A percentile compares a stretch with the other conserved stretches of the same genome.
Evolutionary conservation across 2,329 filamentous ascomycete genomes (phyloP).

Genomic region (Sporothrix protearum): DNA sequence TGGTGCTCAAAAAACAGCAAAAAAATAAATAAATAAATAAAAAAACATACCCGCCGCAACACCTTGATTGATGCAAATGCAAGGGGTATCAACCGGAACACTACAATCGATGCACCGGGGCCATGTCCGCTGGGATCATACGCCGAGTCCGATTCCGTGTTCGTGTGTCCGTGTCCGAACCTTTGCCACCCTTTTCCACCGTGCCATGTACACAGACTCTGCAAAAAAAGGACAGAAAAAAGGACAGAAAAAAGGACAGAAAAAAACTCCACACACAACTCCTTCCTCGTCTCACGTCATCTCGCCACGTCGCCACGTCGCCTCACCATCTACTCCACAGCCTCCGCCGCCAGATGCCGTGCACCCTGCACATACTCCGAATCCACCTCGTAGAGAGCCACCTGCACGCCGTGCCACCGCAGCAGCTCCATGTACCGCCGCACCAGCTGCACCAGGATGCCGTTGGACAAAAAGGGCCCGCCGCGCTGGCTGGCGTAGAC

Average conservation of each 20-base stretch:
- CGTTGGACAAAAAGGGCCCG: conserved; percentile 13
- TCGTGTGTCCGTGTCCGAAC: too few relatives aligned
- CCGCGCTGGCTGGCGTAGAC: neutral
- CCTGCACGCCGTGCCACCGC: conserved; percentile 20
- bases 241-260: neutral
- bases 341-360: neutral
- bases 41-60: too few relatives aligned
- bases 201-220: neutral
- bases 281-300: too few relatives aligned
- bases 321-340: neutral
- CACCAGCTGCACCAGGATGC: conserved; percentile 18
- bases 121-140: neutral
- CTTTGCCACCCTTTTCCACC: too few relatives aligned
- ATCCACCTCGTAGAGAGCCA: conserved; percentile 13
- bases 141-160: too few relatives aligned
- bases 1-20: neutral
- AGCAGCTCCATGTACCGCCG: conserved; percentile 21
- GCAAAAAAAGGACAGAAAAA: neutral
- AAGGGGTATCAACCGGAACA: neutral
- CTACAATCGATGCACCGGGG: neutral
- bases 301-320: too few relatives aligned
- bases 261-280: neutral
- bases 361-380: neutral
- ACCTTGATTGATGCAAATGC: neutral
- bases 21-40: neutral